phyloP scores from a whole-genome alignment of 164 flowering plant genomes.

The Paratinospora sagittata region DNA sequence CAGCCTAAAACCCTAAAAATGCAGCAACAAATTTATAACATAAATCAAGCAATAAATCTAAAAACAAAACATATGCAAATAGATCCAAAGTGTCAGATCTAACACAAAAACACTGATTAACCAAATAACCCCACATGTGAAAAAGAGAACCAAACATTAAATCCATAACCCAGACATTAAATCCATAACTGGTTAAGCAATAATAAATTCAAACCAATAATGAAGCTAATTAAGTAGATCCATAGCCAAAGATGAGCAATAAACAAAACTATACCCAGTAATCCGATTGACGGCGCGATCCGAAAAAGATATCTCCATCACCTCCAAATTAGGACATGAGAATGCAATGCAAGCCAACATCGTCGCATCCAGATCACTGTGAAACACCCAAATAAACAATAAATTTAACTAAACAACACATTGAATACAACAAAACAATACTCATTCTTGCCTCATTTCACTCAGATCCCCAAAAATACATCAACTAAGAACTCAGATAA shows the following conservation, averaged over 20 bases:
- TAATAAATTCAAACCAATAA: background rate
- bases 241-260: background rate
- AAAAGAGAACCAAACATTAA: background rate
- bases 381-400: conserved; percentile 20
- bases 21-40: background rate
- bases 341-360: conserved; percentile 93
- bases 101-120: background rate
- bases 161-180: background rate
- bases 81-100: background rate
- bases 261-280: conserved; percentile 53
- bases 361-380: conserved; percentile 93
- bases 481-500: background rate
- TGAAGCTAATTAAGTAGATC: background rate
- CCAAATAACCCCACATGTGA: background rate
- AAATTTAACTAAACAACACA: background rate
- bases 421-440: background rate
- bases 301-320: conserved; percentile 58
- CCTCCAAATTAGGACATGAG: conserved; percentile 81
- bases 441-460: background rate
- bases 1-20: background rate
- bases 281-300: conserved; percentile 61
- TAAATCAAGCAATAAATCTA: background rate
- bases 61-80: background rate
- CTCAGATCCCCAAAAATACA: background rate
- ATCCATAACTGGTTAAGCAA: background rate